Evolutionary conservation across 345 rosid species (phyloP), one percentile per base, ranked within the genome.

Genomic region (Bretschneidera sinensis): DNA sequence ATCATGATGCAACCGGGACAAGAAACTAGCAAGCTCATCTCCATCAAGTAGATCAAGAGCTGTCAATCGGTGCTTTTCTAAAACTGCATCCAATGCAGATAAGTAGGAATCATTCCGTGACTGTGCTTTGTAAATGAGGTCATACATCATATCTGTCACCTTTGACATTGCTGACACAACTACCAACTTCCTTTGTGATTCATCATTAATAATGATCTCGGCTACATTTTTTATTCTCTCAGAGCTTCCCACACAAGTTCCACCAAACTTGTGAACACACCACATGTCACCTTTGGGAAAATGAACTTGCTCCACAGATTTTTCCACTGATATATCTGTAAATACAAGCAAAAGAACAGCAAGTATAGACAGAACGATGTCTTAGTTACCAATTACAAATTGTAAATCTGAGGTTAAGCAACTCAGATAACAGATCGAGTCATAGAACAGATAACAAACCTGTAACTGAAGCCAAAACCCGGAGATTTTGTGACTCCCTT

Each of bases 61-160:
- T 1, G 95, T 84, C 25, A 74, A 71, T 58, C 72, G 73, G 51
- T 95, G 99, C 73, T 88, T 95, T 50, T 95, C 97, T 6, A 81
- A 72, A 39, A 95, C 81, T 65, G 79, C 84, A 67, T 91, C 99
- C 49, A 81, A 47, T 1, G 95, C 95, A 64, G 91, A 76, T 17
- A 82, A 19, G 59, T 85, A 95, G 24, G 97, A 83, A 64, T 82
- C 97, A 72, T 88, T 92, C 47, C 96, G 82, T 15, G 86, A 77
- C 57, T 88, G 91, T 45, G 99, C 99, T 85, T 80, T 88, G 74
- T 71, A 25, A 33, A 95, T 77, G 64, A 95, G 88, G 64, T 88
- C 95, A 67, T 88, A 95, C 94, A 95, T 95, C 97, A 95, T 88
- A 75, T 95, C 99, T 0, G 99, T 95, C 64, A 95, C 99, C 75